These are phyloP conservation scores for Epithele typhae DNA, from an alignment of 768 basidiomycete genomes.

Conservation along the genomic window DNA sequence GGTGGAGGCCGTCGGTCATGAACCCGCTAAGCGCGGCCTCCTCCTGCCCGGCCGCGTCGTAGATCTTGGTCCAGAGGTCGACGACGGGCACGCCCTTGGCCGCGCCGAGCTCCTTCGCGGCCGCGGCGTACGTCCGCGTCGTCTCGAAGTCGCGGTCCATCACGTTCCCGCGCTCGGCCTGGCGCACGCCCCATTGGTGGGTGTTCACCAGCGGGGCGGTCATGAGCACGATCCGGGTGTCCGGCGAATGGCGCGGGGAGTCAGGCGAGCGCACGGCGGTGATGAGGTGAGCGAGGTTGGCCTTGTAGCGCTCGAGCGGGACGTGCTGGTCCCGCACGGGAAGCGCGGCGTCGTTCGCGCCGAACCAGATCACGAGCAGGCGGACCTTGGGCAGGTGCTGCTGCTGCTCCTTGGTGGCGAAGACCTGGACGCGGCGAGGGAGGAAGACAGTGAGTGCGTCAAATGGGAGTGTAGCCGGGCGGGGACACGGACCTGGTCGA, in stretches of 20 bases:
- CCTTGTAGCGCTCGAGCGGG: conserved; percentile 57
- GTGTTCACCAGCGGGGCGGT: conserved; percentile 84
- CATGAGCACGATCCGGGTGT: conserved; percentile 74
- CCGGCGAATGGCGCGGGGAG: conserved; percentile 63
- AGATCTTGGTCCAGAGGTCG: conserved; percentile 74
- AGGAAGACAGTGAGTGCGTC: neutral
- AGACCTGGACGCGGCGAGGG: conserved; percentile 35
- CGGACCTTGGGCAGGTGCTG: conserved; percentile 53
- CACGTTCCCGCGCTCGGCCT: conserved; percentile 37
- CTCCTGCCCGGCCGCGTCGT: conserved; percentile 63
- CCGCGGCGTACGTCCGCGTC: conserved; percentile 68
- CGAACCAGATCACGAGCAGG: conserved; percentile 85
- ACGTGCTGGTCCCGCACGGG: conserved; percentile 69
- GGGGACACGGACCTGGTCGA: conserved; percentile 54
- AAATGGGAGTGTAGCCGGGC: neutral
- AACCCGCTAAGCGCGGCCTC: conserved; percentile 48
- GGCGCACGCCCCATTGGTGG: conserved; percentile 47
- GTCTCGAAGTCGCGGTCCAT: conserved; percentile 60
- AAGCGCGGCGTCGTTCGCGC: conserved; percentile 82
- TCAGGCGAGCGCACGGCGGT: conserved; percentile 54
- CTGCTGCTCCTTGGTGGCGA: conserved; percentile 49
- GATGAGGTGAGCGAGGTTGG: conserved; percentile 63
- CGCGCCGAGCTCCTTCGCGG: conserved; percentile 56
- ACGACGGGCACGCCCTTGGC: conserved; percentile 55
- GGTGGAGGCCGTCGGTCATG: conserved; percentile 76